A percentile compares a stretch with the other conserved stretches of the same genome.
phyloP scores from a whole-genome alignment of 306 rosid genomes.

The Pyrus pyrifolia region DNA sequence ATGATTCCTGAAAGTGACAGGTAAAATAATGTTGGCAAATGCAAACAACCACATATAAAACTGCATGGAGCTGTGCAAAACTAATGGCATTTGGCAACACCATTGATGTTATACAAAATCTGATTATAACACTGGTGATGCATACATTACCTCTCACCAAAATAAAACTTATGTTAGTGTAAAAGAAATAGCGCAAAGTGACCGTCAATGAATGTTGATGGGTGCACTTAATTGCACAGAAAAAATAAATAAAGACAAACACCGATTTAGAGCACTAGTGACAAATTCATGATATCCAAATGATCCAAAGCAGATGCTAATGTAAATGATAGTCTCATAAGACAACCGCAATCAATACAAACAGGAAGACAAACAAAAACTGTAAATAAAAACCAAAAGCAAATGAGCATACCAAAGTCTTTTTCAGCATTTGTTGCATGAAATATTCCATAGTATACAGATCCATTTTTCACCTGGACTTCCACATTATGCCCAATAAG shows the following conservation, averaged over 20 bases:
- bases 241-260: neutral
- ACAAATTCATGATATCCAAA: neutral
- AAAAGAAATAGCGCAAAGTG: conserved; percentile 41
- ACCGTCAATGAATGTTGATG: neutral
- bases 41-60: neutral
- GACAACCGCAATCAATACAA: neutral
- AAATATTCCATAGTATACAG: conserved; percentile 83
- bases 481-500: conserved; percentile 92
- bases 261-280: neutral
- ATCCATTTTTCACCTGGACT: conserved; percentile 88
- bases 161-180: neutral
- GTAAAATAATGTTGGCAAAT: conserved; percentile 11
- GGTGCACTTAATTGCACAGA: neutral
- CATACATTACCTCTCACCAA: neutral
- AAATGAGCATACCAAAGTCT: conserved; percentile 71
- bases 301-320: neutral
- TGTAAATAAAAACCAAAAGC: conserved; percentile 3
- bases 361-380: neutral
- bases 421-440: conserved; percentile 67
- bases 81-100: neutral
- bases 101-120: neutral
- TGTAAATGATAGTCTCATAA: neutral
- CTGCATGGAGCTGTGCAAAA: neutral
- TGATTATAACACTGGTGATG: neutral
- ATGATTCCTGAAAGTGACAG: conserved; percentile 51